Evolutionary conservation across 176 grass and related monocot genomes (phyloP).

Genomic region (Chrysopogon serrulatus): DNA sequence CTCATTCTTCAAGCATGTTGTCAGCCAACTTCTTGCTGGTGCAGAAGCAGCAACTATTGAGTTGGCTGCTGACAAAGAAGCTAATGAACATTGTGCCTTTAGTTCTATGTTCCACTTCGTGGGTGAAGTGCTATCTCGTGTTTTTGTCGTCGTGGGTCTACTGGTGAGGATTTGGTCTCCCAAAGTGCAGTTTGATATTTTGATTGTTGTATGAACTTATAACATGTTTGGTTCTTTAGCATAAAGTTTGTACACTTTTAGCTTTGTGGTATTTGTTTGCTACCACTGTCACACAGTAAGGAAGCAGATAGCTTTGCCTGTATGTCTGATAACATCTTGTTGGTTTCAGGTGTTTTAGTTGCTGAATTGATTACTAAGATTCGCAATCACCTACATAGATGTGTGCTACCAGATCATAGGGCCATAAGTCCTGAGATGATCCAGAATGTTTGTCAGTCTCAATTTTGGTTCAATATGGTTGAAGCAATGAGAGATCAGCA

Average conservation of each 20-base stretch:
- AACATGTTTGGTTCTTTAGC: background rate
- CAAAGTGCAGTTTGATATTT: constrained; percentile 6
- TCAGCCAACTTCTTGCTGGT: constrained; percentile 64
- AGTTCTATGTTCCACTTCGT: constrained; percentile 62
- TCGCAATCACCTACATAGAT: constrained; percentile 57
- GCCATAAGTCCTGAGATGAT: constrained; percentile 33
- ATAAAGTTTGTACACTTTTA: background rate
- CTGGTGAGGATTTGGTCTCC: constrained; percentile 43
- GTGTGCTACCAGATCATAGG: constrained; percentile 46
- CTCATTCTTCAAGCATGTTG: constrained; percentile 67
- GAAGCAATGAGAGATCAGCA: constrained; percentile 83
- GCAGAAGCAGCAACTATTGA: constrained; percentile 56
- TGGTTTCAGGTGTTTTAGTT: constrained; percentile 82
- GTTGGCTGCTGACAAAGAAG: constrained; percentile 26
- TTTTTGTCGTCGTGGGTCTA: constrained; percentile 89
- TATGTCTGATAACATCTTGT: constrained; percentile 30
- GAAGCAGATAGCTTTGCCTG: constrained; percentile 7
- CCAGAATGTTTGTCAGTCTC: constrained; percentile 48
- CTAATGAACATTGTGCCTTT: constrained; percentile 22
- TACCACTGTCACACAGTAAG: background rate
- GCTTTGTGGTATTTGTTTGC: background rate
- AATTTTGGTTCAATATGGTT: constrained; percentile 81
- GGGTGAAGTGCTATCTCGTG: constrained; percentile 81
- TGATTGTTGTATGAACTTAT: background rate
- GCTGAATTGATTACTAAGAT: constrained; percentile 71